phyloP scores from a whole-genome alignment of 768 basidiomycete genomes.

The Russula vinacea region DNA sequence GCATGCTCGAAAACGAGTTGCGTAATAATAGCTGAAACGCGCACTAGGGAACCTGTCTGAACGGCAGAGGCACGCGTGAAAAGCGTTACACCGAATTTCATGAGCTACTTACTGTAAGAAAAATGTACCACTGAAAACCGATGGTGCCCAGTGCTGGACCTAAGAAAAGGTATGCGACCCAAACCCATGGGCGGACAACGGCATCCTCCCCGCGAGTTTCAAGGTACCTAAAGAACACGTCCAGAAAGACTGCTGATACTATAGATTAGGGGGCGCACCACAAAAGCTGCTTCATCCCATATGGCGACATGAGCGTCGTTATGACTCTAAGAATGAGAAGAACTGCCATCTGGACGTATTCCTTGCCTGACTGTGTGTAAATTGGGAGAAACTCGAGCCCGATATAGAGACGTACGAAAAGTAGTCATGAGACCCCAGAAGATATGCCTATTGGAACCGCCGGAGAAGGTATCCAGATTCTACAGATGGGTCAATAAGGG shows the following conservation, averaged over 20 bases:
- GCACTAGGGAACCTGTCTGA: slow-evolving; percentile 41
- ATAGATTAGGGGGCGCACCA: slow-evolving; percentile 27
- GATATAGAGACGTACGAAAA: slow-evolving; percentile 26
- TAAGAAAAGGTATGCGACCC: slow-evolving; percentile 53
- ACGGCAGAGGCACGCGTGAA: background rate
- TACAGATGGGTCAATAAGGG: slow-evolving; percentile 16
- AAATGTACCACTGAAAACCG: slow-evolving; percentile 54
- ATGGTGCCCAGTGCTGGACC: slow-evolving; percentile 47
- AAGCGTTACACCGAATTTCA: background rate
- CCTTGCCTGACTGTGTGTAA: slow-evolving; percentile 16
- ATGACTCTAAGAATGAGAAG: slow-evolving; percentile 20
- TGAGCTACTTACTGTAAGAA: slow-evolving; percentile 33
- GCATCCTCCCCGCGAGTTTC: slow-evolving; percentile 51
- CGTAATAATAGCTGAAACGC: slow-evolving; percentile 47
- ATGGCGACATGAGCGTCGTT: slow-evolving; percentile 33
- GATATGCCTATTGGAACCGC: slow-evolving; percentile 28
- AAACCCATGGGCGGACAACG: slow-evolving; percentile 62
- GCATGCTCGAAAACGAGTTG: slow-evolving; percentile 57
- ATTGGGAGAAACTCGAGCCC: background rate
- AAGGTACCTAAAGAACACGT: slow-evolving; percentile 45
- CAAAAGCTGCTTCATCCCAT: slow-evolving; percentile 38
- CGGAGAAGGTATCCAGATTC: slow-evolving; percentile 34
- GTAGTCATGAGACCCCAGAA: slow-evolving; percentile 33
- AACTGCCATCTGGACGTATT: slow-evolving; percentile 20
- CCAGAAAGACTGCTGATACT: background rate